Percentiles rank a stretch among this genome's conserved stretches.
These are phyloP conservation scores for Ilex asprella DNA, from an alignment of 257 asterid genomes.

Conservation along the genomic window DNA sequence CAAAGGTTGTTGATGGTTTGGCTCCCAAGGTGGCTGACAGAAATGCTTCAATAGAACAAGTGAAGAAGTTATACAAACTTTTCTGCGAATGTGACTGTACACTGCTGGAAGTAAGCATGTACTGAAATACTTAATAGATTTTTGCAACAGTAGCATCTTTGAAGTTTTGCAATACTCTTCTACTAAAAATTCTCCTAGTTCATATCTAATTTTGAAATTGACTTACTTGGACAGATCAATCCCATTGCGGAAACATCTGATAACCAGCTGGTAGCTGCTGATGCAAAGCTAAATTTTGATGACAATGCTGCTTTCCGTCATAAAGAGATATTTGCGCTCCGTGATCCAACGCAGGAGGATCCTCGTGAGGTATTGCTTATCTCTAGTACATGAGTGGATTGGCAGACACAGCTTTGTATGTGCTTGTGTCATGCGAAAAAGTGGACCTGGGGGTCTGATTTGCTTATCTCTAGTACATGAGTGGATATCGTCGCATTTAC, in stretches of 20 bases:
- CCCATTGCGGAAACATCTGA: constrained; percentile 97
- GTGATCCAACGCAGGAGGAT: constrained; percentile 96
- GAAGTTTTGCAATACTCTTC: too few species aligned
- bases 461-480: too few species aligned
- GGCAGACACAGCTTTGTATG: too few species aligned
- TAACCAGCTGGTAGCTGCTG: constrained; percentile 89
- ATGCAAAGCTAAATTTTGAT: constrained; percentile 95
- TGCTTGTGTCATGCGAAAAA: too few species aligned
- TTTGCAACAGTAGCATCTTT: too few species aligned
- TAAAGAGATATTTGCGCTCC: constrained; percentile 72
- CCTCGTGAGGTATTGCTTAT: constrained; percentile 77
- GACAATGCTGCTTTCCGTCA: constrained; percentile 96
- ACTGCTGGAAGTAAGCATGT: constrained; percentile 64
- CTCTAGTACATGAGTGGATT: too few species aligned
- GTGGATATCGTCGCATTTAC: too few species aligned
- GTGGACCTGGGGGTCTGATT: too few species aligned
- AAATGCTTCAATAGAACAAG: constrained; percentile 86
- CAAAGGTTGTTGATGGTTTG: constrained; percentile 96
- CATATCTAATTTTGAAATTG: constrained; percentile 10
- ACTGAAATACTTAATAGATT: not conserved
- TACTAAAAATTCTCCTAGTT: not conserved
- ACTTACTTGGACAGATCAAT: constrained; percentile 56
- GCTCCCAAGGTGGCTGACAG: constrained; percentile 88
- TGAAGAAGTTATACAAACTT: constrained; percentile 87
- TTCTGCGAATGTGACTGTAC: constrained; percentile 97